These are phyloP conservation scores for Pythium aphanidermatum DNA, from an alignment of 352 stramenopile genomes.

Conservation along the genomic window DNA sequence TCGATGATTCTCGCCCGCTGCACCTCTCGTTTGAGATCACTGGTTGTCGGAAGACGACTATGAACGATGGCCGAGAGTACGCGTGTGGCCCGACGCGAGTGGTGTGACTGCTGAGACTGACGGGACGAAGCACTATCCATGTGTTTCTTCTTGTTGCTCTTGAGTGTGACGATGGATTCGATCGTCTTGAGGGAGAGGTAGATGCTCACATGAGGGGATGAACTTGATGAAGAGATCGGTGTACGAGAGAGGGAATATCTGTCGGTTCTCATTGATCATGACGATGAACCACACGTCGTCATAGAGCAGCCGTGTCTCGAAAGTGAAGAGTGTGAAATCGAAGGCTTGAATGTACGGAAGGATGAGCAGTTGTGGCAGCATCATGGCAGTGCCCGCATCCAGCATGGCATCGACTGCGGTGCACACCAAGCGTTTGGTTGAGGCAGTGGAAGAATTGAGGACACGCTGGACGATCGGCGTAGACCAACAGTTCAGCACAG, in stretches of 20 bases:
- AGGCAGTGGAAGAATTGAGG: neutral
- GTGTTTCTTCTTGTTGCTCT: neutral
- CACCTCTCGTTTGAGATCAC: neutral
- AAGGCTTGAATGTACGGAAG: conserved; percentile 10
- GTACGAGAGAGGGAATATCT: conserved; percentile 13
- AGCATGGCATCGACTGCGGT: conserved; percentile 9
- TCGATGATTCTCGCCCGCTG: neutral
- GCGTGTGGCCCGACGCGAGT: too few species aligned
- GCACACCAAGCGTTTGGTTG: conserved; percentile 6
- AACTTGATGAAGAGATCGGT: conserved; percentile 9
- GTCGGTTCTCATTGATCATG: conserved; percentile 12
- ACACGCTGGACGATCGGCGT: conserved; percentile 2
- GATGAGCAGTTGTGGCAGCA: conserved; percentile 10
- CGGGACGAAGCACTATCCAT: too few species aligned
- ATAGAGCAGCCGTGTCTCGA: conserved; percentile 10
- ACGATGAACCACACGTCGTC: conserved; percentile 17
- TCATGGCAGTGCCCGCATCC: conserved; percentile 10
- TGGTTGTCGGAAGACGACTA: neutral
- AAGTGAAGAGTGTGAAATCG: neutral
- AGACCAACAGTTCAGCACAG: conserved; percentile 9
- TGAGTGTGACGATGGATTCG: neutral
- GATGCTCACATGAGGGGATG: conserved; percentile 14
- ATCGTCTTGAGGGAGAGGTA: conserved; percentile 5
- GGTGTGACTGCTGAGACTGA: too few species aligned
- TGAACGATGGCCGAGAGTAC: neutral